These are phyloP conservation scores for Larix sibirica DNA, from an alignment of 83 land plant species.

Conservation along the genomic window DNA sequence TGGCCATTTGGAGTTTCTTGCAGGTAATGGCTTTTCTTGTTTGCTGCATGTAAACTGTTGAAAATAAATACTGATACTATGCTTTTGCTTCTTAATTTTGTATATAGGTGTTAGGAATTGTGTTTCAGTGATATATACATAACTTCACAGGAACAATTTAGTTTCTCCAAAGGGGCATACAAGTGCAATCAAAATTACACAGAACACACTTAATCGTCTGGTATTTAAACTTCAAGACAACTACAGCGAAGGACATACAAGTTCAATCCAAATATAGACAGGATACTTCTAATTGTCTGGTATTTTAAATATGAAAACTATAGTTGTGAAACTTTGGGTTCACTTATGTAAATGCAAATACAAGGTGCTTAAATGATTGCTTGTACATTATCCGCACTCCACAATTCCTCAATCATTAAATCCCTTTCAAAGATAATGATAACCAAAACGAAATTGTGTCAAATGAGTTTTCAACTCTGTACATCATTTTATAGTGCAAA, in stretches of 20 bases:
- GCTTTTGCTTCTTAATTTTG: not conserved
- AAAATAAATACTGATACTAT: not conserved
- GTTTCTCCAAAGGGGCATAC: not conserved
- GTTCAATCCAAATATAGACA: too few species aligned
- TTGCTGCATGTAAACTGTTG: not conserved
- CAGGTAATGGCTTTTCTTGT: conserved; percentile 50
- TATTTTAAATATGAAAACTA: too few species aligned
- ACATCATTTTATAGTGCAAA: not conserved
- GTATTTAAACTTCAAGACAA: not conserved
- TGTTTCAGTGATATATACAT: not conserved
- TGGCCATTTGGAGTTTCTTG: conserved; percentile 87
- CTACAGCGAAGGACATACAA: too few species aligned
- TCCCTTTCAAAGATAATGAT: not conserved
- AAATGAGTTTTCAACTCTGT: not conserved
- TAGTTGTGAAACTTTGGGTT: not conserved
- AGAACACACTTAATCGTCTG: not conserved
- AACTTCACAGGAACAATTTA: not conserved
- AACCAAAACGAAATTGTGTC: not conserved
- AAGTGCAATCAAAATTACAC: not conserved
- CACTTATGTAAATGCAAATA: not conserved
- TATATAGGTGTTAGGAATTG: not conserved
- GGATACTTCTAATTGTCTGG: too few species aligned
- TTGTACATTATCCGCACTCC: not conserved
- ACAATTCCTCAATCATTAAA: not conserved
- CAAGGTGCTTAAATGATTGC: not conserved